phyloP scores from a whole-genome alignment of 2,329 filamentous ascomycete genomes.

The Escovopsis sp. region DNA sequence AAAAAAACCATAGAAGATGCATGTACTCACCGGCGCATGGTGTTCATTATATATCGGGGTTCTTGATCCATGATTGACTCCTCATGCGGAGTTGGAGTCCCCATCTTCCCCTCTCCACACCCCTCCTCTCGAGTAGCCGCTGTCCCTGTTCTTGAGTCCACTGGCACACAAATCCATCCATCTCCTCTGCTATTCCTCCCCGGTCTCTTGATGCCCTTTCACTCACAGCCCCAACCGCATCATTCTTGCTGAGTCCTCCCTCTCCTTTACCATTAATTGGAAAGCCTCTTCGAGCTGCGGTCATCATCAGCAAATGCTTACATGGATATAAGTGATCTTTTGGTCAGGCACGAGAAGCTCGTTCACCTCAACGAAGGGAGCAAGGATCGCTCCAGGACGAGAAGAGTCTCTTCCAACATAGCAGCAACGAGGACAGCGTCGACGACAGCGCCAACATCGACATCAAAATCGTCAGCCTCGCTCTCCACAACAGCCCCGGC shows the following conservation, averaged over 20 bases:
- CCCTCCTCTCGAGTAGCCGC: neutral
- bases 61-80: no score
- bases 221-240: neutral
- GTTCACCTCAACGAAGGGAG: conserved; percentile 46
- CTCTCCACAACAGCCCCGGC: no score
- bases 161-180: neutral
- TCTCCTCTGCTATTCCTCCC: neutral
- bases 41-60: no score
- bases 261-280: neutral
- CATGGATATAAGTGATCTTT: conserved; percentile 49
- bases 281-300: neutral
- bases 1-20: neutral
- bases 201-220: conserved; percentile 1
- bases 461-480: no score
- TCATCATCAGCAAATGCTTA: conserved; percentile 23
- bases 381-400: conserved; percentile 36
- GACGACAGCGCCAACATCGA: no score
- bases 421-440: conserved; percentile 6
- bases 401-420: conserved; percentile 34
- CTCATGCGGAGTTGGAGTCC: no score
- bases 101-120: no score
- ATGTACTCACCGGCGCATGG: no score
- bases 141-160: neutral
- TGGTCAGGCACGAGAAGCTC: conserved; percentile 49
- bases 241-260: neutral